Percentiles rank a stretch among this genome's conserved stretches.
Evolutionary conservation across 2,329 filamentous ascomycete genomes (phyloP).

Genomic region (Trichoderma sp.): DNA sequence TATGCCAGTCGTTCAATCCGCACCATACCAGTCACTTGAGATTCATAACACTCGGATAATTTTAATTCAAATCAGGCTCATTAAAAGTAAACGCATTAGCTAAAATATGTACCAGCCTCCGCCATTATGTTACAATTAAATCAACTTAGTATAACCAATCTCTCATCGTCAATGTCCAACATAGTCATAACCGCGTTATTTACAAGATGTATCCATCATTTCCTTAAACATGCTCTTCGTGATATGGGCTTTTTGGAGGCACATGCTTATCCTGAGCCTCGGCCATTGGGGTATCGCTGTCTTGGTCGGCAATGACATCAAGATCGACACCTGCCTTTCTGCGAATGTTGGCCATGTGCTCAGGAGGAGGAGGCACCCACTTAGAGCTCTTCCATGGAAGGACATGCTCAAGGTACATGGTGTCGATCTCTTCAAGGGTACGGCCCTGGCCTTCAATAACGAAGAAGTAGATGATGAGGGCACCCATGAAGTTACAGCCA

Average conservation of each 20-base stretch:
- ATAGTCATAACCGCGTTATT: conserved; percentile 4
- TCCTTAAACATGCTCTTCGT: conserved; percentile 17
- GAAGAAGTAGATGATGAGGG: conserved; percentile 71
- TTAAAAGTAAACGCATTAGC: not conserved
- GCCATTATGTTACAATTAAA: conserved; percentile 4
- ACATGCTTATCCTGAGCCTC: not conserved
- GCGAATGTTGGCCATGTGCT: conserved; percentile 43
- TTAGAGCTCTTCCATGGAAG: conserved; percentile 59
- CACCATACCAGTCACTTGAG: not conserved
- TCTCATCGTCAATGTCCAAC: not conserved
- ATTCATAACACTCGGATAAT: not conserved
- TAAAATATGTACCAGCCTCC: not conserved
- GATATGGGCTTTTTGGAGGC: not conserved
- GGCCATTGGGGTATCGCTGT: not conserved
- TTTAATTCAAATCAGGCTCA: not conserved
- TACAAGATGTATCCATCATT: not conserved
- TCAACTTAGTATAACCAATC: conserved; percentile 10
- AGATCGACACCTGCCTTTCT: conserved; percentile 41
- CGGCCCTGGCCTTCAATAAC: conserved; percentile 71
- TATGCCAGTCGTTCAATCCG: not conserved
- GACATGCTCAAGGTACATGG: conserved; percentile 67
- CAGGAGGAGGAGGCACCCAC: conserved; percentile 47
- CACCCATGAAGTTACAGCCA: conserved; percentile 63
- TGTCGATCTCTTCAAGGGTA: conserved; percentile 75
- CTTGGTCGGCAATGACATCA: conserved; percentile 24